Evolutionary conservation across 192 early-diverging fungal species (phyloP).

Genomic region (Podila horticola): DNA sequence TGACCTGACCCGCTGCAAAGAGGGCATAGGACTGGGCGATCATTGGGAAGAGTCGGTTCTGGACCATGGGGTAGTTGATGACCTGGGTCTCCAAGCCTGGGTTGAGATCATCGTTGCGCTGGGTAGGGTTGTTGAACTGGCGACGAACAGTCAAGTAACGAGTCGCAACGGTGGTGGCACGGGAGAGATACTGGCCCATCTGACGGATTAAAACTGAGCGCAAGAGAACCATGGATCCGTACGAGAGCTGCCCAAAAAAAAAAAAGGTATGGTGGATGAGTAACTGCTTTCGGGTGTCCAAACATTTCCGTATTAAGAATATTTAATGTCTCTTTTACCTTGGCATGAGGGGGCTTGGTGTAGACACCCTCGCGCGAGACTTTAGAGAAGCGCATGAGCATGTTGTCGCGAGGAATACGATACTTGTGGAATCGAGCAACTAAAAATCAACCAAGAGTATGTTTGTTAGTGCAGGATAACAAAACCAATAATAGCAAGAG

Average conservation of each 20-base stretch:
- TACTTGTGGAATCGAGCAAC: constrained; percentile 79
- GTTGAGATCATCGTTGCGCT: constrained; percentile 57
- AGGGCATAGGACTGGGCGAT: constrained; percentile 65
- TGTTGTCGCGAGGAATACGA: constrained; percentile 67
- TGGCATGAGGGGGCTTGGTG: constrained; percentile 65
- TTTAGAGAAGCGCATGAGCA: constrained; percentile 68
- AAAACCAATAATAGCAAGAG: constrained; percentile 15
- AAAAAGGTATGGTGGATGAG: too few species aligned
- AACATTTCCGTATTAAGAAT: background rate
- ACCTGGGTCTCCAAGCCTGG: constrained; percentile 61
- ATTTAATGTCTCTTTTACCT: constrained; percentile 32
- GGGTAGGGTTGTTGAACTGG: constrained; percentile 57
- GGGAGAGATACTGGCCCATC: constrained; percentile 54
- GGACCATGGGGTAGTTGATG: constrained; percentile 62
- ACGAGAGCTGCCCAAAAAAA: constrained; percentile 55
- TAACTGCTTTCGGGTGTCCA: too few species aligned
- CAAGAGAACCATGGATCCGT: constrained; percentile 74
- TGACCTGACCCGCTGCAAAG: constrained; percentile 40
- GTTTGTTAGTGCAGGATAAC: constrained; percentile 41
- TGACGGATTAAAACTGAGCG: constrained; percentile 67
- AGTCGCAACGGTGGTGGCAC: constrained; percentile 60
- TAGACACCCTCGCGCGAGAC: constrained; percentile 66
- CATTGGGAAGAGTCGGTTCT: constrained; percentile 60
- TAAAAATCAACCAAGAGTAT: constrained; percentile 41
- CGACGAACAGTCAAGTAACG: constrained; percentile 60